These are phyloP conservation scores for Pezicula carpinea DNA, from an alignment of 2,329 filamentous ascomycete species.

Conservation along the genomic window DNA sequence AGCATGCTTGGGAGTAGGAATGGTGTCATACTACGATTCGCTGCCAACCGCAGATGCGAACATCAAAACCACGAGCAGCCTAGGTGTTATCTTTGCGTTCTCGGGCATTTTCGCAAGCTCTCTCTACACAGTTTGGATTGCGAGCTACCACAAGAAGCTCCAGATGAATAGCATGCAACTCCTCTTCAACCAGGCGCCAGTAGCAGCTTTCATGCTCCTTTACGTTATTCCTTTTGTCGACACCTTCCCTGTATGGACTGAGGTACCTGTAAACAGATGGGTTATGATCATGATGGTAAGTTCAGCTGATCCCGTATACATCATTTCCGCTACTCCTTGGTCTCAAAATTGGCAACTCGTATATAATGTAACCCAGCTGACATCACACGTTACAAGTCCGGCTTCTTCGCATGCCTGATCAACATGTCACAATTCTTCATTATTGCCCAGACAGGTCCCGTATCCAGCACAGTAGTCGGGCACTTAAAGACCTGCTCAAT, in stretches of 20 bases:
- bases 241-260: slow-evolving; percentile 51
- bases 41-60: slow-evolving; percentile 40
- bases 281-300: slow-evolving; percentile 53
- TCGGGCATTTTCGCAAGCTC: slow-evolving; percentile 60
- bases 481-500: slow-evolving; percentile 64
- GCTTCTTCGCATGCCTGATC: slow-evolving; percentile 58
- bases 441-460: slow-evolving; percentile 55
- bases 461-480: slow-evolving; percentile 61
- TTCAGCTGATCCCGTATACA: not conserved
- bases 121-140: slow-evolving; percentile 66
- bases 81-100: slow-evolving; percentile 63
- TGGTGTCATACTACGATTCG: slow-evolving; percentile 67
- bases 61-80: slow-evolving; percentile 49
- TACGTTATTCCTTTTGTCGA: slow-evolving; percentile 65
- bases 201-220: slow-evolving; percentile 57
- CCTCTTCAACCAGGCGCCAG: slow-evolving; percentile 62
- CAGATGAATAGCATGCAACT: slow-evolving; percentile 66
- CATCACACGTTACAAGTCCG: slow-evolving; percentile 42
- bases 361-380: slow-evolving; percentile 16
- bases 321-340: not conserved
- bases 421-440: slow-evolving; percentile 63
- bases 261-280: slow-evolving; percentile 48
- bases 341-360: not conserved
- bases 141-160: slow-evolving; percentile 59
- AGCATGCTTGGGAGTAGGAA: slow-evolving; percentile 58